Conservation (phyloP, 78 protist genomes). For the slime mould (Dictyostelium discoideum) region dicty_2.7 NC_007088.5:2537501-2538000, state of each 20-base stretch:
- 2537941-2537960: constrained; percentile 75
- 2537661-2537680: constrained; percentile 74
- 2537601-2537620: neutral
- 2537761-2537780: too few relatives aligned
- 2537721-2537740: constrained; percentile 1
- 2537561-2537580: constrained; percentile 73
- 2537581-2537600: constrained; percentile 36
- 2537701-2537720: constrained; percentile 76
- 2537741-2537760: too few relatives aligned
- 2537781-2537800: neutral
- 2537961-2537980: constrained; percentile 81
- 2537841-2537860: constrained; percentile 41
- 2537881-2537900: constrained; percentile 84
- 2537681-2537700: constrained; percentile 76
- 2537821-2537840: constrained; percentile 78
- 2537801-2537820: constrained; percentile 10
- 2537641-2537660: constrained; percentile 59
- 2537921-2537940: constrained; percentile 75
- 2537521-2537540: constrained; percentile 74
- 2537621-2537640: constrained; percentile 53
- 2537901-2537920: constrained; percentile 81
- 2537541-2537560: constrained; percentile 76
- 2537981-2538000: constrained; percentile 74
- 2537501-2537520: neutral
- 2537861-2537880: constrained; percentile 76